phyloP scores from a whole-genome alignment of 148 eudicot genomes.

The Arctostaphylos glauca region DNA sequence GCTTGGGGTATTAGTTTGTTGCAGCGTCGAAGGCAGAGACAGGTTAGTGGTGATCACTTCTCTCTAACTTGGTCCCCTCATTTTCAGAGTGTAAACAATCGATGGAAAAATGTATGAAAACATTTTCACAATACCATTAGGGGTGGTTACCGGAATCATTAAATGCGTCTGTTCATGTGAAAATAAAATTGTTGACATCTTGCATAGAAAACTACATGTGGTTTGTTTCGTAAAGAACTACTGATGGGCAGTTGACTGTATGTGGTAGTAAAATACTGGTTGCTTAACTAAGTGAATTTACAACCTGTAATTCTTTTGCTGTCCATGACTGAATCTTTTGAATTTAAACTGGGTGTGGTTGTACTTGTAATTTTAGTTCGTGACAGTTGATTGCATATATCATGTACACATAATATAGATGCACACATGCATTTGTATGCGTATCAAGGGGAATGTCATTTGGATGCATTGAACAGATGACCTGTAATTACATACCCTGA shows the following conservation, averaged over 20 bases:
- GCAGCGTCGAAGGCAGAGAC: conserved; percentile 76
- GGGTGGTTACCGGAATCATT: background rate
- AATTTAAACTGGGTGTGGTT: background rate
- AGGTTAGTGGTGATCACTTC: conserved; percentile 36
- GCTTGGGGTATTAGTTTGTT: conserved; percentile 77
- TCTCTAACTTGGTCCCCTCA: background rate
- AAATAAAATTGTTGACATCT: background rate
- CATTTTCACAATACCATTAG: background rate
- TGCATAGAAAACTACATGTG: background rate
- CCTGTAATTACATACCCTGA: background rate
- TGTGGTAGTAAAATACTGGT: background rate
- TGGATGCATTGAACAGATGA: background rate
- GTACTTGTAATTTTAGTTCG: background rate
- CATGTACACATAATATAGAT: background rate
- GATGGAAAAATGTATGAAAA: no score
- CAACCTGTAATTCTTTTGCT: background rate
- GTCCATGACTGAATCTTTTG: background rate
- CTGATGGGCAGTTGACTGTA: background rate
- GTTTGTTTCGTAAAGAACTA: background rate
- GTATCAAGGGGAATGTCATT: background rate
- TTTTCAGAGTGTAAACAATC: background rate
- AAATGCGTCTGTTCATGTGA: background rate
- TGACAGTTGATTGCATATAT: background rate
- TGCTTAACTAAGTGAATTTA: background rate
- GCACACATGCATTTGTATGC: background rate